These are phyloP conservation scores for Fusarium proliferatum DNA, from an alignment of 2,329 filamentous ascomycete species.

Conservation along the genomic window DNA sequence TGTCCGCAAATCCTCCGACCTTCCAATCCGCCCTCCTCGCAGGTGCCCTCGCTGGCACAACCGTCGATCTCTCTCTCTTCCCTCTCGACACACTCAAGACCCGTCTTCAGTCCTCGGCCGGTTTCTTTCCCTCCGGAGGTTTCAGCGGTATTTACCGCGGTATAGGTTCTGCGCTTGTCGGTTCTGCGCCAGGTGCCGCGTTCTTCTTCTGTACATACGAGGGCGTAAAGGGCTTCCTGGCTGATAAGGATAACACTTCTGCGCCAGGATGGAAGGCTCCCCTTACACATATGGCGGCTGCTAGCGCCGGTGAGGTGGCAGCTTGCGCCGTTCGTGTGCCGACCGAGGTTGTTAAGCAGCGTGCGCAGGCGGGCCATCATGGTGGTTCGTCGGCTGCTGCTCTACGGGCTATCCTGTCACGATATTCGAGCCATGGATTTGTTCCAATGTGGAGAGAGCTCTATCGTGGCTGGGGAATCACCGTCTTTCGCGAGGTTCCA, in stretches of 20 bases:
- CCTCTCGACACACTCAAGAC: constrained; percentile 99
- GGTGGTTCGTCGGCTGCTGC: constrained; percentile 75
- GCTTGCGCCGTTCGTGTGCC: constrained; percentile 94
- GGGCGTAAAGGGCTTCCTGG: constrained; percentile 70
- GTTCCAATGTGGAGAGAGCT: constrained; percentile 79
- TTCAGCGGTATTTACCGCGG: constrained; percentile 94
- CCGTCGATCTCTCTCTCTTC: constrained; percentile 95
- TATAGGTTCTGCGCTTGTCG: constrained; percentile 87
- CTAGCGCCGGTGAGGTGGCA: constrained; percentile 86
- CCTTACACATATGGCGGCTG: constrained; percentile 83
- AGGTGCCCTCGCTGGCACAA: constrained; percentile 91
- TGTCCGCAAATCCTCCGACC: constrained; percentile 48
- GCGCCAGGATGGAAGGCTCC: constrained; percentile 44
- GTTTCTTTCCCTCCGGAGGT: constrained; percentile 85
- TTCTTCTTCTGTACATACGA: constrained; percentile 99
- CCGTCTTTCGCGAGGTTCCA: constrained; percentile 93
- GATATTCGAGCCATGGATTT: constrained; percentile 57
- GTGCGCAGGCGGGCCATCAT: constrained; percentile 89
- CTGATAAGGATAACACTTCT: constrained; percentile 44
- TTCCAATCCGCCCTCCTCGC: constrained; percentile 76
- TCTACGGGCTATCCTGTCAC: constrained; percentile 74
- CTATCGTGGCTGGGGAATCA: constrained; percentile 92
- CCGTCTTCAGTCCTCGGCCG: constrained; percentile 83
- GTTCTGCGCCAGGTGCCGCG: constrained; percentile 91
- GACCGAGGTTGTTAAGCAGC: constrained; percentile 96